Percentiles rank a stretch among this genome's conserved stretches.
Conservation (phyloP, 495 filamentous ascomycete genomes). For the Daldinia bambusicola region DNA sequence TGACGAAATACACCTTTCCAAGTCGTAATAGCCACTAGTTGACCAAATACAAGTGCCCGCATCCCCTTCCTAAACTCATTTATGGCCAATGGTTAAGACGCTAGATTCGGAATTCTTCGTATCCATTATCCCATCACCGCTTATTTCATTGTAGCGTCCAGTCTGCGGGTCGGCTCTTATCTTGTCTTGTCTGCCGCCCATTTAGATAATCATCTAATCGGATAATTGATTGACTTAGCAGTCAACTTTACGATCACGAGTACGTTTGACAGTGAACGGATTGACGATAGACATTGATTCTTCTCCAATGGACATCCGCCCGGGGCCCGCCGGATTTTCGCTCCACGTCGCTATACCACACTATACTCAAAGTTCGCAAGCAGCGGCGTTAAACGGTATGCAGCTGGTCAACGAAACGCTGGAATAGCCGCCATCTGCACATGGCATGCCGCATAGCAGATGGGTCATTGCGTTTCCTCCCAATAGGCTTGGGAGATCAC, state of each 20-base stretch:
- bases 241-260: conserved; percentile 19
- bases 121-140: conserved; percentile 30
- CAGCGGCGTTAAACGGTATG: conserved; percentile 15
- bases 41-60: not conserved
- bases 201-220: conserved; percentile 2
- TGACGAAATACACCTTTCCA: not conserved
- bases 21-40: not conserved
- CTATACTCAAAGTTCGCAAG: conserved; percentile 25
- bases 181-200: conserved; percentile 4
- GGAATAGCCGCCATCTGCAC: not conserved
- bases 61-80: not conserved
- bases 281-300: not conserved
- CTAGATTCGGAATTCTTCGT: conserved; percentile 27
- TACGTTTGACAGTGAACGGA: not conserved
- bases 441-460: not conserved
- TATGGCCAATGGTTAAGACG: conserved; percentile 12
- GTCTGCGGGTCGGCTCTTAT: conserved; percentile 9
- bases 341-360: conserved; percentile 4
- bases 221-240: conserved; percentile 15
- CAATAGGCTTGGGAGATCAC: not conserved
- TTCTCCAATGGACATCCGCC: conserved; percentile 42
- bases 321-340: conserved; percentile 17
- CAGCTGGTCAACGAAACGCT: not conserved
- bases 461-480: not conserved
- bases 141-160: conserved; percentile 26